Percentiles rank a stretch among this genome's conserved stretches.
phyloP scores from a whole-genome alignment of 345 rosid genomes.

The Cardiospermum halicacabum region DNA sequence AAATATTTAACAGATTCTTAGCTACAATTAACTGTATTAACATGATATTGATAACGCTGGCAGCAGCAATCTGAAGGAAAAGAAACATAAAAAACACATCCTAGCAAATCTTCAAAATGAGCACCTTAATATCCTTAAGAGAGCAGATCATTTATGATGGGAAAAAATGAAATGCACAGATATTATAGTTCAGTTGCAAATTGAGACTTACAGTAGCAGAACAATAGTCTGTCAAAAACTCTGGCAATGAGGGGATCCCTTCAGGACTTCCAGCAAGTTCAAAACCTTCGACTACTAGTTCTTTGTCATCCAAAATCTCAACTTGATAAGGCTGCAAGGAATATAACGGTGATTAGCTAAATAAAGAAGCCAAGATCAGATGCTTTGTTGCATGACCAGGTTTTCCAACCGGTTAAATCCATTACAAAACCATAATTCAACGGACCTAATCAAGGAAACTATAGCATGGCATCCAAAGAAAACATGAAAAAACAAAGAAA shows the following conservation, averaged over 20 bases:
- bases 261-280: constrained; percentile 71
- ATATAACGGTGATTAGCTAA: constrained; percentile 7
- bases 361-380: neutral
- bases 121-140: constrained; percentile 3
- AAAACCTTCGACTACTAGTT: constrained; percentile 42
- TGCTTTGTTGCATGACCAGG: neutral
- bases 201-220: constrained; percentile 54
- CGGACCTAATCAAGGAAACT: neutral
- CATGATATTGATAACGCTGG: neutral
- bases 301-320: constrained; percentile 29
- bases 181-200: constrained; percentile 3
- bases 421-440: neutral
- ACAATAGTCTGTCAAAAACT: constrained; percentile 80
- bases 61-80: neutral
- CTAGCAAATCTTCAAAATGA: neutral
- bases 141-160: neutral
- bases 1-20: neutral
- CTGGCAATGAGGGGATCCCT: constrained; percentile 77
- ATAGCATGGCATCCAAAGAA: neutral
- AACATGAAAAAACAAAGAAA: neutral
- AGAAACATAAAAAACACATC: neutral
- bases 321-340: constrained; percentile 58
- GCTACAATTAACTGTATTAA: neutral
- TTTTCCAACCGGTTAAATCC: neutral
- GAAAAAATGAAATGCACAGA: neutral